phyloP scores from a whole-genome alignment of 768 basidiomycete species.

The Royoungia palumana region DNA sequence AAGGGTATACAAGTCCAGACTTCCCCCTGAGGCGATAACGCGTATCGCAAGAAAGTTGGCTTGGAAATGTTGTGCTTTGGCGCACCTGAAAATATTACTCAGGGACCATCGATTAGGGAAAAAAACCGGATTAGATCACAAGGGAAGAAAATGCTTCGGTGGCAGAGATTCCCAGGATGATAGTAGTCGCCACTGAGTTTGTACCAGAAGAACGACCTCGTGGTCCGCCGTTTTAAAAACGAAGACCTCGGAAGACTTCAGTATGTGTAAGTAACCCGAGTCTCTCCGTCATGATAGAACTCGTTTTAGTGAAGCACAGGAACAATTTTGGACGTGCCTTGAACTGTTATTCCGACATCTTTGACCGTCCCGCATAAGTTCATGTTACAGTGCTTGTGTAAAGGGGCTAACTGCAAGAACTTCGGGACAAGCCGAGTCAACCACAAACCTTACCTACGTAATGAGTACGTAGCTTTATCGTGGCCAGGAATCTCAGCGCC shows the following conservation, averaged over 20 bases:
- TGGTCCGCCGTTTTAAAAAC: conserved; percentile 7
- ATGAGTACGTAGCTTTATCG: background rate
- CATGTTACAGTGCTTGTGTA: background rate
- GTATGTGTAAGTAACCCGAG: conserved; percentile 5
- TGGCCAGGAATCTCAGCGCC: conserved; percentile 5
- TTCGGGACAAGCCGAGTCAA: conserved; percentile 5
- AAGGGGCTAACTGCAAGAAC: background rate
- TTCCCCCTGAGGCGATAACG: conserved; percentile 14
- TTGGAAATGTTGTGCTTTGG: background rate
- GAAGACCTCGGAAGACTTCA: conserved; percentile 9
- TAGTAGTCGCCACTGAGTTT: background rate
- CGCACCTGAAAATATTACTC: conserved; percentile 1
- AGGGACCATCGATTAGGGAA: conserved; percentile 11
- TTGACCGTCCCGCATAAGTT: background rate
- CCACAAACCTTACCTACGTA: conserved; percentile 12
- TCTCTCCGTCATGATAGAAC: conserved; percentile 8
- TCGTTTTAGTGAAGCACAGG: conserved; percentile 1
- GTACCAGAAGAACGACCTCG: conserved; percentile 17
- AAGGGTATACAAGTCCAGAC: too few species aligned
- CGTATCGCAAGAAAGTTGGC: conserved; percentile 10
- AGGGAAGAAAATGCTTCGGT: conserved; percentile 6
- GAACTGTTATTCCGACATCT: background rate
- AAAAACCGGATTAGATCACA: conserved; percentile 4
- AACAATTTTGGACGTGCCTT: background rate
- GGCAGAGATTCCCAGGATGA: conserved; percentile 15